Percentiles rank a stretch among this genome's conserved stretches.
These are phyloP conservation scores for Schizosaccharomyces japonicus DNA, from an alignment of 805 yeast genomes.

Conservation along the genomic window DNA sequence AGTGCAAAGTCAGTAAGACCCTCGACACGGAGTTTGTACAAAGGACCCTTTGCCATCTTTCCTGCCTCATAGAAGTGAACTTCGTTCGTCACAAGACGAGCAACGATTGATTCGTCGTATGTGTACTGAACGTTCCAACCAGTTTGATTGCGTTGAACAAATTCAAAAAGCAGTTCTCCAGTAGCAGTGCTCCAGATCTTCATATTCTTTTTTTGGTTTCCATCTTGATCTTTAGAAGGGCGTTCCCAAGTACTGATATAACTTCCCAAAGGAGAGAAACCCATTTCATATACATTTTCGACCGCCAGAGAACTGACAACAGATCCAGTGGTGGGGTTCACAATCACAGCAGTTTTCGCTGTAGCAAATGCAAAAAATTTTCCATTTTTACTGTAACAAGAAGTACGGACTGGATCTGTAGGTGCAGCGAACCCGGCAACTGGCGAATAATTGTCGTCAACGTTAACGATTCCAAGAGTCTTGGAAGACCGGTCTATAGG, in stretches of 20 bases:
- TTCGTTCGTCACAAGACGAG: constrained; percentile 35
- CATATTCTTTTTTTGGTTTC: constrained; percentile 52
- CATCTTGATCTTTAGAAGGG: constrained; percentile 20
- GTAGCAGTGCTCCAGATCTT: constrained; percentile 40
- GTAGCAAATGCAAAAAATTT: background rate
- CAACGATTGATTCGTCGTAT: constrained; percentile 48
- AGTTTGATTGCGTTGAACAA: constrained; percentile 57
- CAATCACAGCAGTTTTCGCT: constrained; percentile 11
- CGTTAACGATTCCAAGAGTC: constrained; percentile 28
- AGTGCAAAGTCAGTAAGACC: constrained; percentile 37
- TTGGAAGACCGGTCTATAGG: constrained; percentile 34
- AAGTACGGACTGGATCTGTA: background rate
- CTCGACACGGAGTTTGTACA: constrained; percentile 32
- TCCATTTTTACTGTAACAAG: background rate
- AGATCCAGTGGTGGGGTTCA: background rate
- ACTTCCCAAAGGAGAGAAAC: constrained; percentile 72
- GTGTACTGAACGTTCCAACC: constrained; percentile 86
- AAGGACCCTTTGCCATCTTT: constrained; percentile 20
- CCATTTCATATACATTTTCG: constrained; percentile 52
- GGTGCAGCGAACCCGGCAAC: constrained; percentile 14
- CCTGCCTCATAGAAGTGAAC: constrained; percentile 41
- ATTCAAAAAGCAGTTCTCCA: constrained; percentile 30
- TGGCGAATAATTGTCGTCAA: constrained; percentile 20
- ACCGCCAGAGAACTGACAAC: constrained; percentile 12
- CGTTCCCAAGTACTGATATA: constrained; percentile 76